These are phyloP conservation scores for Dactylellina sp. DNA, from an alignment of 2,329 filamentous ascomycete species.

Conservation along the genomic window DNA sequence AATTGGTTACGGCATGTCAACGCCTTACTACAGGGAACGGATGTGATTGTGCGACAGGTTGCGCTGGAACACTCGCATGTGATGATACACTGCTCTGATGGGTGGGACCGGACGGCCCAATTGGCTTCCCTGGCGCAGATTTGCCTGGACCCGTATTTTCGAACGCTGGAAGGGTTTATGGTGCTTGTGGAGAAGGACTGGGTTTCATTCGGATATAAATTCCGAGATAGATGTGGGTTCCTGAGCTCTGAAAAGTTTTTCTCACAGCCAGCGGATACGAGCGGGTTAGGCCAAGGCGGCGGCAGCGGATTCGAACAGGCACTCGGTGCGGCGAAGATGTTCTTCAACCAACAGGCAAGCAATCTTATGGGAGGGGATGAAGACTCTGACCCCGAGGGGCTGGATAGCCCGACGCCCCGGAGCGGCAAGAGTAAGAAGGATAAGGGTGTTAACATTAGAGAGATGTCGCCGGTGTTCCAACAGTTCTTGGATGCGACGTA, in stretches of 20 bases:
- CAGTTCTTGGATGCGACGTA: conserved; percentile 96
- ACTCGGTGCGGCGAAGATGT: conserved; percentile 83
- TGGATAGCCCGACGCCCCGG: conserved; percentile 60
- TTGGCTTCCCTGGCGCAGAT: conserved; percentile 90
- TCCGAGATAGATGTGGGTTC: conserved; percentile 88
- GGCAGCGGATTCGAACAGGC: conserved; percentile 80
- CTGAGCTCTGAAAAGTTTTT: conserved; percentile 96
- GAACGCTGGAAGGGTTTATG: conserved; percentile 94
- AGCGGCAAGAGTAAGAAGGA: conserved; percentile 57
- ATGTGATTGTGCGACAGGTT: conserved; percentile 85
- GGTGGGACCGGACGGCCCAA: conserved; percentile 97
- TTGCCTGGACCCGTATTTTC: conserved; percentile 94
- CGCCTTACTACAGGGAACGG: conserved; percentile 83
- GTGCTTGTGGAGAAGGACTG: conserved; percentile 96
- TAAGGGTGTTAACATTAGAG: conserved; percentile 68
- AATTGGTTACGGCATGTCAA: conserved; percentile 91
- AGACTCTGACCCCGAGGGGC: conserved; percentile 72
- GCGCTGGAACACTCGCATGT: conserved; percentile 94
- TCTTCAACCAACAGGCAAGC: conserved; percentile 77
- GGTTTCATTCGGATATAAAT: conserved; percentile 98
- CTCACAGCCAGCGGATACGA: conserved; percentile 77
- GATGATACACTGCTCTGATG: conserved; percentile 96
- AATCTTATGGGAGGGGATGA: conserved; percentile 73
- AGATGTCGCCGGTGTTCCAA: conserved; percentile 95
- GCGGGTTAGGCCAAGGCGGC: conserved; percentile 67